Conservation (phyloP, 1,284 basidiomycete species). For the Pyrrhoderma noxium region DNA sequence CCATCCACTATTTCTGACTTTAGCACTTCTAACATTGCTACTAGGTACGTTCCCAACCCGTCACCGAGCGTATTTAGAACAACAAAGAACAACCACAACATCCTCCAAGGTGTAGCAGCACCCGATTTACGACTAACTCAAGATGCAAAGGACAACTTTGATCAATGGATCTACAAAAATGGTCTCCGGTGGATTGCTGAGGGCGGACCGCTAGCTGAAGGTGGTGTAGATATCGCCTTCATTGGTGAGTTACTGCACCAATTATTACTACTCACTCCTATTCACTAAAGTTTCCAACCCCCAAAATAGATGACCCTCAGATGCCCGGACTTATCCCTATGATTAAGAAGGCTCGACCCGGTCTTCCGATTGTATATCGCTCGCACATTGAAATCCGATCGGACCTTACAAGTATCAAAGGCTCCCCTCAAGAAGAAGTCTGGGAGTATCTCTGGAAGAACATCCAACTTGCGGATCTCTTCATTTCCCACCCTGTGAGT, state of each 20-base stretch:
- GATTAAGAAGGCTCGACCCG: constrained; percentile 73
- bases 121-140: constrained; percentile 67
- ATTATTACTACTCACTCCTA: constrained; percentile 16
- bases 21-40: neutral
- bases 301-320: constrained; percentile 64
- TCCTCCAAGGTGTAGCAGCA: constrained; percentile 77
- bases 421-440: constrained; percentile 79
- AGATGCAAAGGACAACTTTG: constrained; percentile 71
- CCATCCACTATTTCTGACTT: constrained; percentile 4
- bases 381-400: constrained; percentile 88
- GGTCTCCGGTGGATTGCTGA: constrained; percentile 73
- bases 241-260: constrained; percentile 45
- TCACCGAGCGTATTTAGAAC: constrained; percentile 82
- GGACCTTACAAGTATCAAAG: constrained; percentile 63
- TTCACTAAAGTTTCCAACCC: neutral
- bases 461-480: constrained; percentile 77
- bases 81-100: constrained; percentile 90
- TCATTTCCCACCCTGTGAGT: constrained; percentile 86
- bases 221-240: constrained; percentile 79
- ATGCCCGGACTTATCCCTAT: constrained; percentile 85
- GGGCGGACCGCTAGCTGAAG: constrained; percentile 69
- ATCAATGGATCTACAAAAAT: constrained; percentile 84
- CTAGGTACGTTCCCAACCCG: constrained; percentile 81
- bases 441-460: constrained; percentile 90
- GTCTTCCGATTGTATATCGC: constrained; percentile 79